Percentiles rank a stretch among this genome's conserved stretches.
phyloP scores from a whole-genome alignment of 805 yeast genomes.

The Barnettozyma populi region DNA sequence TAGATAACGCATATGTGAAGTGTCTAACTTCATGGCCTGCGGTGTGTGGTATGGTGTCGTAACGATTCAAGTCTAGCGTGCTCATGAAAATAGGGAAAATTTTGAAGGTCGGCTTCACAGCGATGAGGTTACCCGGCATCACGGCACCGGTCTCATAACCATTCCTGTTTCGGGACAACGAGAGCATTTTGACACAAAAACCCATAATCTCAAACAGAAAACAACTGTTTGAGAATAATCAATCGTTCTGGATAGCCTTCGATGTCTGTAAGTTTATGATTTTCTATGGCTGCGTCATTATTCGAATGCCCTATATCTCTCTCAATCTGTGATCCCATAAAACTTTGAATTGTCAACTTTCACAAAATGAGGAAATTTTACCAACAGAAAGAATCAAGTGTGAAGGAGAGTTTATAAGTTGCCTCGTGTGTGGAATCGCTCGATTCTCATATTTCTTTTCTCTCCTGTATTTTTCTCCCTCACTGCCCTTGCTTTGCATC shows the following conservation, averaged over 20 bases:
- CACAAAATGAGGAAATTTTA: background rate
- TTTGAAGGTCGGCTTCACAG: background rate
- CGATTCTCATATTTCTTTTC: background rate
- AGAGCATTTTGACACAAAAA: background rate
- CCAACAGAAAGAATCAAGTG: background rate
- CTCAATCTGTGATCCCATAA: background rate
- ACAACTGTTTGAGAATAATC: background rate
- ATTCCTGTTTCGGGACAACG: background rate
- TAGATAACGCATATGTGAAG: slow-evolving; percentile 88
- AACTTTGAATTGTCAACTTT: background rate
- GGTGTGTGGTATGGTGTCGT: background rate
- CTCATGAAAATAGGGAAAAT: background rate
- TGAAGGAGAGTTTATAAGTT: too few relatives aligned
- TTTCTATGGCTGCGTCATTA: too few relatives aligned
- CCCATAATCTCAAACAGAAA: background rate
- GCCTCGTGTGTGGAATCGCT: background rate
- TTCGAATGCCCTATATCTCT: background rate
- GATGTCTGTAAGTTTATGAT: too few relatives aligned
- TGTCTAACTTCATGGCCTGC: slow-evolving; percentile 75
- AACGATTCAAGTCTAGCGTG: background rate
- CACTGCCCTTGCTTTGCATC: background rate
- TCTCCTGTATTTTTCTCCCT: background rate
- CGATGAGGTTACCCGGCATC: slow-evolving; percentile 1
- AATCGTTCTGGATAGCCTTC: background rate
- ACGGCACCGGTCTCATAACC: background rate